These are phyloP conservation scores for Chaetomiaceae sp. DNA, from an alignment of 2,329 filamentous ascomycete genomes.

Conservation along the genomic window DNA sequence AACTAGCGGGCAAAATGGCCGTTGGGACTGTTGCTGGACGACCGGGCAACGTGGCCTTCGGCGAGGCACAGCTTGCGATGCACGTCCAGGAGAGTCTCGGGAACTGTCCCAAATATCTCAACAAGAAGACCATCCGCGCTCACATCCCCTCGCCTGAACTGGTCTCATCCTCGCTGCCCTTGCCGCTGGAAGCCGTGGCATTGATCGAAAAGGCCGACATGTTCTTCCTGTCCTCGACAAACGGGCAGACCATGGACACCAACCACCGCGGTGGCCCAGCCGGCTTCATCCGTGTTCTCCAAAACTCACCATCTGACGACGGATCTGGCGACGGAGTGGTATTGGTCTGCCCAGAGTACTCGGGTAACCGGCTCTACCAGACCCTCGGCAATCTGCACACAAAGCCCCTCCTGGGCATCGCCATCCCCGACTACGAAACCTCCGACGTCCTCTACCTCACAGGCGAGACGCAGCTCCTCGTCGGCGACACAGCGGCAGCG, in stretches of 20 bases:
- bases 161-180: slow-evolving; percentile 31
- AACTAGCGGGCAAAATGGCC: slow-evolving; percentile 64
- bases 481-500: slow-evolving; percentile 54
- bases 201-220: slow-evolving; percentile 62
- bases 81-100: slow-evolving; percentile 67
- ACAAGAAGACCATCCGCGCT: slow-evolving; percentile 59
- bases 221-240: slow-evolving; percentile 68
- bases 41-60: slow-evolving; percentile 27
- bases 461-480: slow-evolving; percentile 59
- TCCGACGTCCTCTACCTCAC: slow-evolving; percentile 71
- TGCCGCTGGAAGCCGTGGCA: slow-evolving; percentile 49
- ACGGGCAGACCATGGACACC: slow-evolving; percentile 69
- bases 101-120: slow-evolving; percentile 85
- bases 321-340: slow-evolving; percentile 34
- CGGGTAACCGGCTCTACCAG: slow-evolving; percentile 78
- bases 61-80: slow-evolving; percentile 51
- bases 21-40: slow-evolving; percentile 49
- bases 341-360: slow-evolving; percentile 76
- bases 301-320: slow-evolving; percentile 34
- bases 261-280: slow-evolving; percentile 71
- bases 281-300: slow-evolving; percentile 66
- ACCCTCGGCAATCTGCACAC: slow-evolving; percentile 69
- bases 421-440: slow-evolving; percentile 67
- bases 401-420: slow-evolving; percentile 62
- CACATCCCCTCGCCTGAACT: slow-evolving; percentile 45